A percentile compares a stretch with the other conserved stretches of the same genome.
Conservation (phyloP, 1,284 basidiomycete genomes). For the Vanrija sp. region DNA sequence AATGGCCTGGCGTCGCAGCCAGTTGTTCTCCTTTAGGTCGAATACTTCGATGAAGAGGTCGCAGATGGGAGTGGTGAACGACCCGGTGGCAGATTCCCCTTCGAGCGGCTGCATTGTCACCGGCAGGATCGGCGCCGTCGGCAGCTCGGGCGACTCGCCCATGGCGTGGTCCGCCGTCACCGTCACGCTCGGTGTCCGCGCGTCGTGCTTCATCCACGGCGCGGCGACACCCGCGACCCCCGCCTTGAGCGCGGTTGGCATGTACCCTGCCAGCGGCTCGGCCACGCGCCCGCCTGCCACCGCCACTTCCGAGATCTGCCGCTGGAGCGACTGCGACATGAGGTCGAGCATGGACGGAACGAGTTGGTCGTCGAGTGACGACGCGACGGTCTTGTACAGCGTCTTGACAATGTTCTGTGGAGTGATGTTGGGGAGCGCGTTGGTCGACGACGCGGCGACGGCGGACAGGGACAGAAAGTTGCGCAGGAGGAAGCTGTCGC, state of each 20-base stretch:
- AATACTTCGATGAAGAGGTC: conserved; percentile 89
- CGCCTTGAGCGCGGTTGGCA: conserved; percentile 57
- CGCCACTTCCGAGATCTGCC: conserved; percentile 81
- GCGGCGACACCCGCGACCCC: neutral
- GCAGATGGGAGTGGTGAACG: conserved; percentile 89
- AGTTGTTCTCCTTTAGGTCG: conserved; percentile 90
- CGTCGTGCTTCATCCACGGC: neutral
- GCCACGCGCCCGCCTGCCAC: conserved; percentile 75
- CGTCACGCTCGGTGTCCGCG: neutral
- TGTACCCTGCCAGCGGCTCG: conserved; percentile 49
- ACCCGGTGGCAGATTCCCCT: conserved; percentile 76
- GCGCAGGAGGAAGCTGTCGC: conserved; percentile 75
- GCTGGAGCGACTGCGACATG: conserved; percentile 62
- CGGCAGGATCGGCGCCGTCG: conserved; percentile 53
- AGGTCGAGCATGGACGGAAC: conserved; percentile 91
- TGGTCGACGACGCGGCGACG: neutral
- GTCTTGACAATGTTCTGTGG: conserved; percentile 69
- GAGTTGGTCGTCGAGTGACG: conserved; percentile 89
- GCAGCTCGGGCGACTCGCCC: conserved; percentile 21
- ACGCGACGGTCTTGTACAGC: conserved; percentile 80
- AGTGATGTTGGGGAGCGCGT: conserved; percentile 53
- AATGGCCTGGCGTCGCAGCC: conserved; percentile 92
- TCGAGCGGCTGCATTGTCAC: conserved; percentile 65
- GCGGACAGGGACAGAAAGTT: conserved; percentile 71
- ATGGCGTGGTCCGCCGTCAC: neutral